phyloP scores from a whole-genome alignment of 441 rosid genomes.

The Syzygium syzygioides region DNA sequence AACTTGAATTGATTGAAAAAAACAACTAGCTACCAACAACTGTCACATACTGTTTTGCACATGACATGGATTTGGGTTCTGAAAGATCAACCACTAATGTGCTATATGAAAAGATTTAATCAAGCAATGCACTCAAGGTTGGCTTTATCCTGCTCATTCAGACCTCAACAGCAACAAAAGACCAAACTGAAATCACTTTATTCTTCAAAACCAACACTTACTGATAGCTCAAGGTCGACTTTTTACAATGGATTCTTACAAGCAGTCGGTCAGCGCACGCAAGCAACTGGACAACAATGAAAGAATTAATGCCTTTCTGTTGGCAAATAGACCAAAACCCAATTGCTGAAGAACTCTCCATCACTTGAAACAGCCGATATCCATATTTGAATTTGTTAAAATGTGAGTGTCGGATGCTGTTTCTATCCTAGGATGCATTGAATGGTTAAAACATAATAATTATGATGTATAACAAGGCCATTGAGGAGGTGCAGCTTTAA shows the following conservation, averaged over 20 bases:
- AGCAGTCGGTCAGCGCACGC: neutral
- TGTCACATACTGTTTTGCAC: neutral
- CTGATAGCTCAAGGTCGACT: neutral
- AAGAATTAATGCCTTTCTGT: neutral
- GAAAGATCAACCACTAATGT: neutral
- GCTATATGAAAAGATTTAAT: neutral
- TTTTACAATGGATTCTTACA: neutral
- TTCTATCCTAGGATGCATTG: neutral
- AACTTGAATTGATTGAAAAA: neutral
- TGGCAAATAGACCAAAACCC: neutral
- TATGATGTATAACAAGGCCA: neutral
- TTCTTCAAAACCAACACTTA: neutral
- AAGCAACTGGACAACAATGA: neutral
- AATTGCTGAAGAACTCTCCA: neutral
- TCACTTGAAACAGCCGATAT: neutral
- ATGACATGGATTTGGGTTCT: neutral
- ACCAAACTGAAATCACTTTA: neutral
- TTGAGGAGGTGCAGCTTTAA: neutral
- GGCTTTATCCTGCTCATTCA: neutral
- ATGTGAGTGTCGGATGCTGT: neutral
- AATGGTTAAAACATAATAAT: neutral
- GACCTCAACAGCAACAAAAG: neutral
- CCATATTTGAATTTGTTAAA: neutral
- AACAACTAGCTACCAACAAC: neutral
- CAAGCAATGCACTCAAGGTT: neutral